These are phyloP conservation scores for Dittrichia graveolens DNA, from an alignment of 129 eudicot species.

Conservation along the genomic window DNA sequence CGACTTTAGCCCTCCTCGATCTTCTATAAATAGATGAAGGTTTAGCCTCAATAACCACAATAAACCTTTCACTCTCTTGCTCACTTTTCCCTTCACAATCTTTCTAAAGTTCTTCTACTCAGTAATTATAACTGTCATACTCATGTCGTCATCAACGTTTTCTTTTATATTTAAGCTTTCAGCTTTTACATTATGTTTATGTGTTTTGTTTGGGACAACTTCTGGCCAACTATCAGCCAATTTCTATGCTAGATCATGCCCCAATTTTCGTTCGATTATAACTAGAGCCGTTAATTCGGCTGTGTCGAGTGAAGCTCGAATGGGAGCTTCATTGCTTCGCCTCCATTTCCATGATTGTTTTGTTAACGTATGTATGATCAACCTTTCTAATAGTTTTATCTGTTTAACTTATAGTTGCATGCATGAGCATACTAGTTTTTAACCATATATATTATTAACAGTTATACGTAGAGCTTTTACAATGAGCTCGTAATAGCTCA, in stretches of 20 bases:
- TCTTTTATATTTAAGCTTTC: conserved; percentile 12
- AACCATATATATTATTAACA: too few species aligned
- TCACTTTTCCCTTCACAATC: background rate
- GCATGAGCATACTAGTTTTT: too few species aligned
- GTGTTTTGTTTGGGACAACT: conserved; percentile 27
- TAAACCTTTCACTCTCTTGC: background rate
- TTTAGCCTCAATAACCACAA: too few species aligned
- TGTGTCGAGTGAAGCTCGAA: conserved; percentile 44
- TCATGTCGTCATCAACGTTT: conserved; percentile 27
- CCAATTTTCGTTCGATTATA: conserved; percentile 34
- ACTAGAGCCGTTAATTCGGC: conserved; percentile 38
- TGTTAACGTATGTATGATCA: conserved; percentile 43
- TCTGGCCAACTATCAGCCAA: conserved; percentile 34
- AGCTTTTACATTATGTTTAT: conserved; percentile 17
- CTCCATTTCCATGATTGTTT: conserved; percentile 61
- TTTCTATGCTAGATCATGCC: conserved; percentile 42
- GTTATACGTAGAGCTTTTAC: too few species aligned
- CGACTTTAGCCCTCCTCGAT: too few species aligned
- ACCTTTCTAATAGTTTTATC: background rate
- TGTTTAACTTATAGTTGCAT: background rate
- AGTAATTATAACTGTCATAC: background rate
- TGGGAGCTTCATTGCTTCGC: conserved; percentile 60
- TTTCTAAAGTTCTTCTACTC: too few species aligned
- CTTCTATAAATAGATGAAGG: too few species aligned
- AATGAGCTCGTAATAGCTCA: too few species aligned